Evolutionary conservation across 2,329 filamentous ascomycete genomes (phyloP).

Genomic region (Sphaerulina vaccinii): DNA sequence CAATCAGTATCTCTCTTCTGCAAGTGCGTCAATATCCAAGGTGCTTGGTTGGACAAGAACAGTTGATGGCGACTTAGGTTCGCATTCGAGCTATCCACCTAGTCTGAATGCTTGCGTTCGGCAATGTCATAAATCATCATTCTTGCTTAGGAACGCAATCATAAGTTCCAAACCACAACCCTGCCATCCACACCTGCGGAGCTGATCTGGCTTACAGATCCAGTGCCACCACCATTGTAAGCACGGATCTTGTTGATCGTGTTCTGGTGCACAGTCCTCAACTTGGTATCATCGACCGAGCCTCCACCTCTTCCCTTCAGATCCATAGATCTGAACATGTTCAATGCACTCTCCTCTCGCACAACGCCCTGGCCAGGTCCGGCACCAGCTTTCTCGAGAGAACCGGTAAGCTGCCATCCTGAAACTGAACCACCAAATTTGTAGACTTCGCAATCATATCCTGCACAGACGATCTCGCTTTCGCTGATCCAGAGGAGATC

Average conservation of each 20-base stretch:
- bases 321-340: slow-evolving; percentile 99
- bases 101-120: background rate
- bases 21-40: too few species aligned
- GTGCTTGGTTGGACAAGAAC: too few species aligned
- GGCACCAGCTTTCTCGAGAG: slow-evolving; percentile 65
- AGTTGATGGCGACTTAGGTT: too few species aligned
- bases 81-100: background rate
- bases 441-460: slow-evolving; percentile 86
- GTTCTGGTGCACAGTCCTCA: slow-evolving; percentile 96
- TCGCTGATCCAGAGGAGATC: slow-evolving; percentile 90
- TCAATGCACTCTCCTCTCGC: slow-evolving; percentile 87
- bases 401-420: slow-evolving; percentile 82
- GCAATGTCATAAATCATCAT: background rate
- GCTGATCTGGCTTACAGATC: slow-evolving; percentile 70
- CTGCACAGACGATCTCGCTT: slow-evolving; percentile 89
- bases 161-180: slow-evolving; percentile 50
- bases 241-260: slow-evolving; percentile 82
- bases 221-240: slow-evolving; percentile 62
- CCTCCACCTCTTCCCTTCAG: slow-evolving; percentile 75
- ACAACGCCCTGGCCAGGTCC: slow-evolving; percentile 40
- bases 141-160: slow-evolving; percentile 11
- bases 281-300: slow-evolving; percentile 82
- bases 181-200: slow-evolving; percentile 54
- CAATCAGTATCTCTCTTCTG: too few species aligned
- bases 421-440: slow-evolving; percentile 74